Evolutionary conservation across 441 rosid species (phyloP), one percentile per base, ranked within the genome.

Genomic region (Manihot esculenta): DNA sequence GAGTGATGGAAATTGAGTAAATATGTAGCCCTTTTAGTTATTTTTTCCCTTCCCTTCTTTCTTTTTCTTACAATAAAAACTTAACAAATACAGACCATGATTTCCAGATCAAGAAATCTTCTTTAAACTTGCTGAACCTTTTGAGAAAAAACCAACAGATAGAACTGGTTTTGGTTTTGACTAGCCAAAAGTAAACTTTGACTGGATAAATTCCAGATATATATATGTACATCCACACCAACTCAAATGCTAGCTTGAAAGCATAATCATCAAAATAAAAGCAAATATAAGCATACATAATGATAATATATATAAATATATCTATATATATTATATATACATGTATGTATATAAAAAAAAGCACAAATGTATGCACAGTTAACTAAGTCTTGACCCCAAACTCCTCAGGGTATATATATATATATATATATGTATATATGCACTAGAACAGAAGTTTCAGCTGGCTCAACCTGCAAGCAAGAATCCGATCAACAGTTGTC

Each of bases 401-500:
- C 50, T 47, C 12, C 60, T 21, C 50, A 24, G 17, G 38, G 26
- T 54, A 48, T 53, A 13, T 44, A 62, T 18, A 18, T 7, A 53
- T 6, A 51, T 18, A 24, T 13, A 70, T 20, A 24, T 27, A 20
- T 18, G 12, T 9, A 38, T 62, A 15, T 35, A n/a, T n/a, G n/a
- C n/a, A n/a, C n/a, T 47, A 33, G 48, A 47, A 66, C 23, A 44
- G 20, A 62, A 77, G 38, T 80, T 77, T 64, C 62, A 73, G 50
- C 76, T 64, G 54, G 67, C 72, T 54, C 42, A 61, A 93, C 97
- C 99, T 96, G 94, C 85, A 78, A 74, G 97, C 93, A 78, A 96
- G 83, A 79, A 96, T 86, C 70, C 99, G 94, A 78, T 96, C 99
- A 84, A 96, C 97, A 38, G 96, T 93, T n/a, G 98, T 96, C 99